phyloP scores from a whole-genome alignment of 2,329 filamentous ascomycete species.

The Huntiella abstrusa region DNA sequence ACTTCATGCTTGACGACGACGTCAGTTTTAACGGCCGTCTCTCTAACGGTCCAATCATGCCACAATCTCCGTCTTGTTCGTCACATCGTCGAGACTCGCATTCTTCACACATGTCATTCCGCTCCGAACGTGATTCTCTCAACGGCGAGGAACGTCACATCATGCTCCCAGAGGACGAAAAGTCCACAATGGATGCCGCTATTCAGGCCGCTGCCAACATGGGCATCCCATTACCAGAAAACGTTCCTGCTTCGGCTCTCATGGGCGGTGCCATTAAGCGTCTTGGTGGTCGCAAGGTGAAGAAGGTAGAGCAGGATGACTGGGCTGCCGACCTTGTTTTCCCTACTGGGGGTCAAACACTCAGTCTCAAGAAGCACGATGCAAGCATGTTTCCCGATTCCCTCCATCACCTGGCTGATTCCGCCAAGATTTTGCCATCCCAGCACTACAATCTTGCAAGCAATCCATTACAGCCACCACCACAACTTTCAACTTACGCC shows the following conservation, averaged over 20 bases:
- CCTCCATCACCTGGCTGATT: slow-evolving; percentile 45
- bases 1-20: slow-evolving; percentile 51
- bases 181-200: slow-evolving; percentile 64
- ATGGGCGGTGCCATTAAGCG: slow-evolving; percentile 87
- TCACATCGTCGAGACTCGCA: slow-evolving; percentile 51
- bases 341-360: slow-evolving; percentile 35
- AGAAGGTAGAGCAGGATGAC: slow-evolving; percentile 57
- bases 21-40: slow-evolving; percentile 32
- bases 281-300: slow-evolving; percentile 56
- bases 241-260: slow-evolving; percentile 73
- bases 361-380: slow-evolving; percentile 48
- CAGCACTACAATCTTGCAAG: slow-evolving; percentile 8
- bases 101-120: slow-evolving; percentile 65
- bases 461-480: slow-evolving; percentile 9
- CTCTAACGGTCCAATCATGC: slow-evolving; percentile 26
- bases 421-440: slow-evolving; percentile 23
- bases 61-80: slow-evolving; percentile 17
- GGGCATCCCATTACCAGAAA: slow-evolving; percentile 76
- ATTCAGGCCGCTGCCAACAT: slow-evolving; percentile 74
- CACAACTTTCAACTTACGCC: background rate
- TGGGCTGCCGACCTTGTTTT: slow-evolving; percentile 66
- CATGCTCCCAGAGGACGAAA: slow-evolving; percentile 66
- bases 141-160: slow-evolving; percentile 75
- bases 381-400: slow-evolving; percentile 45
- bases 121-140: slow-evolving; percentile 62